Evolutionary conservation across 2,329 filamentous ascomycete species (phyloP), one percentile per base, ranked within the genome.

Genomic region (Orbilia oligospora): DNA sequence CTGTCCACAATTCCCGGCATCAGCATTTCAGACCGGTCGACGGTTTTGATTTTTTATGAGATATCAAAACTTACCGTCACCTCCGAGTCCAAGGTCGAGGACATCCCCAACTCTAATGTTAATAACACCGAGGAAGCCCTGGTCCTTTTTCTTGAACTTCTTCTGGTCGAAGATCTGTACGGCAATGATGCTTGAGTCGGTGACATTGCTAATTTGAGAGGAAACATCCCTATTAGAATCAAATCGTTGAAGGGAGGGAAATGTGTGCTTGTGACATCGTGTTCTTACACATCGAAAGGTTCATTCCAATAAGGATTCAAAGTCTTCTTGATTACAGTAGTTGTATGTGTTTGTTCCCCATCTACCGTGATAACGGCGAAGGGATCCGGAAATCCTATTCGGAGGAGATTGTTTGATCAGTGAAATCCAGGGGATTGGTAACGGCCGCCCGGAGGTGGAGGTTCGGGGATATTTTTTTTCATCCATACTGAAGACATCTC

Each of bases 71-170:
- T 83, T 88, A 98, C 96, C 95, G 87, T 98, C 96, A 80, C 93
- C 92, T 73, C 94, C 94, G 75, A 93, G 90, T 80, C 93, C 91
- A 81, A 99, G 87, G 84, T 97, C 95, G 82, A 99, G 93, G 46
- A 96, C 92, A 87, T 97, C 94, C 82, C 96, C 96, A 81, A 99
- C 92, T 76, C 94, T 91, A 82, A 99, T 92, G 84, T 99, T 99
- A 83, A 99, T 97, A 69, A 99, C 96, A 73, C 96, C 96, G 5
- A 99, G 88, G 84, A 99, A 99, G 8, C 96, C 96, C 85, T 99
- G 96, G 82, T 99, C 96, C 93, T 98, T 99, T 90, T 99, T 99
- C 88, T 99, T 99, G 87, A 99, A 99, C 87, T 99, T 99, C 88
- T 97, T 97, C 86, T 99, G 96, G 85, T 99, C 96, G 84, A 99